Evolutionary conservation across 345 rosid genomes (phyloP).

Genomic region (Syzygium grande): DNA sequence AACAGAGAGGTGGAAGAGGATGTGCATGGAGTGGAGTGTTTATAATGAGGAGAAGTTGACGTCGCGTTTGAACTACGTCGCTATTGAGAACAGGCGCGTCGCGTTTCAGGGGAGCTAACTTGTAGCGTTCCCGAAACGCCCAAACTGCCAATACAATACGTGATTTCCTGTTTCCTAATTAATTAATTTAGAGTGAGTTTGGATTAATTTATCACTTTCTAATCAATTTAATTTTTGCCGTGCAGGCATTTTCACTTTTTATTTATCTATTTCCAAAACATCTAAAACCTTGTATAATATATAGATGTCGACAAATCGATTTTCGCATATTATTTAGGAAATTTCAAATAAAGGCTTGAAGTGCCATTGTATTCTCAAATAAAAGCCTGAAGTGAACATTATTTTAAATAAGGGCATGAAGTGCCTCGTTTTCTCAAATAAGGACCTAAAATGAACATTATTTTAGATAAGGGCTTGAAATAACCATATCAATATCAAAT

Average conservation of each 20-base stretch:
- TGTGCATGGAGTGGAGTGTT: not conserved
- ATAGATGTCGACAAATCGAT: not conserved
- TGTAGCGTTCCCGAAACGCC: not conserved
- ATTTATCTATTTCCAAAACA: too few species aligned
- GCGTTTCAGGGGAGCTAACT: not conserved
- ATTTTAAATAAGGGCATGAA: too few species aligned
- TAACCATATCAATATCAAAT: too few species aligned
- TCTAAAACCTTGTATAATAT: not conserved
- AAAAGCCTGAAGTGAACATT: too few species aligned
- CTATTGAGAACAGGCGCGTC: too few species aligned
- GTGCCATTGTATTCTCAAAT: too few species aligned
- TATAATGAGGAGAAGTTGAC: not conserved
- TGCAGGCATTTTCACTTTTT: not conserved
- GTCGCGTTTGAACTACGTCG: not conserved
- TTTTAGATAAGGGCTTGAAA: too few species aligned
- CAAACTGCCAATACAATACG: fast-evolving
- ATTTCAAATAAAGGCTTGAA: too few species aligned
- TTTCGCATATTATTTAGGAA: not conserved
- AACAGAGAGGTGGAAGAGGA: not conserved
- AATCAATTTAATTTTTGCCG: not conserved
- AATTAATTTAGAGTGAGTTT: too few species aligned
- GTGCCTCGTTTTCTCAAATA: too few species aligned
- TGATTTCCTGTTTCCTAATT: too few species aligned
- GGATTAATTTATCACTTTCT: not conserved
- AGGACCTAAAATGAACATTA: too few species aligned